Conservation (phyloP, 768 basidiomycete species). For the Leccinellum luteum region DNA sequence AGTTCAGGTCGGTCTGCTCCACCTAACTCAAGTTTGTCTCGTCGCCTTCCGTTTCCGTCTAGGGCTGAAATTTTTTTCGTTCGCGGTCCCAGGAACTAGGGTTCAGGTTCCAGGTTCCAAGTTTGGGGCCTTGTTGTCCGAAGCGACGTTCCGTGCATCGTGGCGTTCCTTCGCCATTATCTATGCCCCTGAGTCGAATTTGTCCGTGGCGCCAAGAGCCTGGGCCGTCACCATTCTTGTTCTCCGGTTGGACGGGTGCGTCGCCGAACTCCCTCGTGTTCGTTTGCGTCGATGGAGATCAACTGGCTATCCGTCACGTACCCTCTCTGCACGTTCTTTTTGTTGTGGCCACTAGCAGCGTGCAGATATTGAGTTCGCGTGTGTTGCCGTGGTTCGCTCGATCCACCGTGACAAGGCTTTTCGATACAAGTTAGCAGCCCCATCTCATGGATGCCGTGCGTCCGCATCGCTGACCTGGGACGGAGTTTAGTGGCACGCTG, state of each 20-base stretch:
- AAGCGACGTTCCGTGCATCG: background rate
- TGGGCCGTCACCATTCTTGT: background rate
- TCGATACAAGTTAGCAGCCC: background rate
- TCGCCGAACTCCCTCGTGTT: background rate
- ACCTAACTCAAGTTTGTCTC: background rate
- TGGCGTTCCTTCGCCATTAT: conserved; percentile 9
- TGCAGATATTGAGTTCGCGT: background rate
- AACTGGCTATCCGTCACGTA: background rate
- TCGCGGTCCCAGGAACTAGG: background rate
- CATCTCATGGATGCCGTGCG: background rate
- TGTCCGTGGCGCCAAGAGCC: background rate
- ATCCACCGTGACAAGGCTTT: background rate
- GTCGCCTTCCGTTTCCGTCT: background rate
- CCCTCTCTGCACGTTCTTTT: background rate
- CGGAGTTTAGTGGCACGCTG: background rate
- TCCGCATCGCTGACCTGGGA: background rate
- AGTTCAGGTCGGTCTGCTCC: background rate
- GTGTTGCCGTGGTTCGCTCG: background rate
- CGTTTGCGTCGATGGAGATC: background rate
- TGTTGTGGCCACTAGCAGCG: background rate
- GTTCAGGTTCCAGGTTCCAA: background rate
- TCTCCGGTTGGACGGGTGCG: background rate
- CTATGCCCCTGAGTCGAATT: background rate
- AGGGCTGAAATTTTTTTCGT: background rate
- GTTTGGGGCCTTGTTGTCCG: background rate